Base-by-base conservation (phyloP, 768 basidiomycete genomes). In the Agaricus blazei region DNA sequence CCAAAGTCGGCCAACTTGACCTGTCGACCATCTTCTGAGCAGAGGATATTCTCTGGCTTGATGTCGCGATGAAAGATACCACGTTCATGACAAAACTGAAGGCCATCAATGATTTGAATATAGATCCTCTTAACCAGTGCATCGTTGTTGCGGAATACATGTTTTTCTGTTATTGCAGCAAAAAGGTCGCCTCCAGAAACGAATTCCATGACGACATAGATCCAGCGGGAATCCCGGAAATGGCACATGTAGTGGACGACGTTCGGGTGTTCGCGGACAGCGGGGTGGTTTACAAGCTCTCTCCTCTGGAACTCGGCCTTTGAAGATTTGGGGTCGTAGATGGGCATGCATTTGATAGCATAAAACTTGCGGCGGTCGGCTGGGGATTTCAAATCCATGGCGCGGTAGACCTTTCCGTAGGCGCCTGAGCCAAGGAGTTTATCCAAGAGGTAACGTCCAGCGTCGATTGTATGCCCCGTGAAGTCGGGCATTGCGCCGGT, bases 61-160 rank as follows among this genome's bases (percentile, higher is more conserved):
- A 95, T 79, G 63, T 93, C 90, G 26, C 91, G 87, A 69, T 94
- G 93, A 64, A 80, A 91, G 58, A 94, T 82, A 9, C 83, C 81
- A 41, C 75, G 73, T 41, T 72, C 66, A 63, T 94, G 90, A 63
- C 87, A 90, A 65, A 86, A 77, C 48, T 85, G 77, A 42, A 94
- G 81, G 1, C 88, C 88, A 59, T 91, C 88, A 50, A 94, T 70
- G 48, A 95, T 80, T 64, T 93, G 85, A n/a, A 89, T 59, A 68
- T 90, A 93, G 37, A 84, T 78, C 29, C 68, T 65, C 65, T 80
- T 85, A 72, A 92, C 81, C 58, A 87, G 77, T 4, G 67, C 66
- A 58, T 81, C 80, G 59, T 90, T 79, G 43, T 80, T 76, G 46
- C 77, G 70, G 64, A 83, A 90, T 40, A 76, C 59, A 31, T 68